Evolutionary conservation across 176 grass and related monocot genomes (phyloP).

Genomic region (Musa acuminata): DNA sequence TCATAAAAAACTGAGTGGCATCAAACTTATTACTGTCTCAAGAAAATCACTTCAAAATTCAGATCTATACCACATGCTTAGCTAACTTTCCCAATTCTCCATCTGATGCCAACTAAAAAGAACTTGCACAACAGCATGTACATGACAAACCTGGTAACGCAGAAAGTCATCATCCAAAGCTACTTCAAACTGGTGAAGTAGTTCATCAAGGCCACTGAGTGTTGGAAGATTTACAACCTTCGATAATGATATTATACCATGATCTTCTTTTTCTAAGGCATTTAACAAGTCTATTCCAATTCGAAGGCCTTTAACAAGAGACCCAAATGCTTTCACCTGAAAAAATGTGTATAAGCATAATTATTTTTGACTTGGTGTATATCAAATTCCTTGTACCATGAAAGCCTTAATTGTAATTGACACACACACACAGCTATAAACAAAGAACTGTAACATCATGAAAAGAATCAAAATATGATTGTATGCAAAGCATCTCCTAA

Average conservation of each 20-base stretch:
- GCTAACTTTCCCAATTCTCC: neutral
- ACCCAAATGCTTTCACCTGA: slow-evolving; percentile 79
- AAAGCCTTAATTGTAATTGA: neutral
- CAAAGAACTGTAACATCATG: too few species aligned
- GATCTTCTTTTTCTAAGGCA: slow-evolving; percentile 48
- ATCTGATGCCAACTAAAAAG: neutral
- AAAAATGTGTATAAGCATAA: slow-evolving; percentile 8
- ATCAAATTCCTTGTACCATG: neutral
- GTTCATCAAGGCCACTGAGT: slow-evolving; percentile 51
- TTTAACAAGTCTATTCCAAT: slow-evolving; percentile 61
- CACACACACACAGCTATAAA: too few species aligned
- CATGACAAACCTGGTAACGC: slow-evolving; percentile 42
- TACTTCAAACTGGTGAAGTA: slow-evolving; percentile 53
- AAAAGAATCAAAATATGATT: too few species aligned
- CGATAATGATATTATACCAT: slow-evolving; percentile 48
- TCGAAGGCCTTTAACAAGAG: slow-evolving; percentile 70
- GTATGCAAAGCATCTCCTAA: too few species aligned
- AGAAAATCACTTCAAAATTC: neutral
- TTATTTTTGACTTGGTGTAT: neutral
- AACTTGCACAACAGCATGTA: neutral
- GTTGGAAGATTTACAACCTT: slow-evolving; percentile 57
- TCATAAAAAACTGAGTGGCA: neutral
- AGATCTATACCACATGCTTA: neutral
- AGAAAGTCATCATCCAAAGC: slow-evolving; percentile 50
- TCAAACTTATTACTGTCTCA: neutral